Evolutionary conservation across 1,139 yeast genomes (phyloP), one percentile per base, ranked within the genome.

Genomic region (Saccharomyces hybrid): DNA sequence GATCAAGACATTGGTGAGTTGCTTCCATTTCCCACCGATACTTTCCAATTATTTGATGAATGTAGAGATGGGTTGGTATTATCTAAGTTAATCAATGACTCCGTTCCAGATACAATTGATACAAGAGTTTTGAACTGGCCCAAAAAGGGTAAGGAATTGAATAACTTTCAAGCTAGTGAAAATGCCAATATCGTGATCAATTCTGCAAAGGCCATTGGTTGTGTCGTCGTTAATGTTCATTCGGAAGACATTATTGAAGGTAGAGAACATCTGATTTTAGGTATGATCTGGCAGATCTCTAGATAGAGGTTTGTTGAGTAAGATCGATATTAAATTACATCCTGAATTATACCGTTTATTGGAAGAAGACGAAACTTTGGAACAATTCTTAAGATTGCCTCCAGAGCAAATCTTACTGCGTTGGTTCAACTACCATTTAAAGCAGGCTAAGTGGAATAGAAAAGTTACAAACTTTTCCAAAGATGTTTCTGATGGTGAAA

Each of bases 221-320:
- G 98, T 77, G 88, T 93, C 54, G 99, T 93, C 51, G 98, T 95
- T 52, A 93, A 93, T 69, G 98, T 93, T 51, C 98, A 93, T 65
- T 88, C 98, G 4, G 98, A 93, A 70, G 98, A 93, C 71, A 88
- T 93, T 57, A 90, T 91, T 63, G 98, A 91, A 64, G 99, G 99
- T 64, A 88, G 87, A 64, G 99, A 93, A 73, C 98, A 93, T 71
- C 81, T 93, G 71, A 89, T 93, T 60, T 77, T 93, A 62, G 99
- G 99, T 57, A 80, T 95, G 57, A 91, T 93, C 64, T 93, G 99
- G 99, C 99, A n/a, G n/a, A n/a, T n/a, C n/a, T n/a, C n/a, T n/a
- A n/a, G n/a, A n/a, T n/a, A n/a, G 96, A 72, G 99, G 99, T 49
- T 77, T 93, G 68, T 82, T 93, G 64, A 81, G 95, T 61, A 93